A percentile compares a stretch with the other conserved stretches of the same genome.
These are phyloP conservation scores for Deinandra increscens DNA, from an alignment of 129 eudicot species.

Conservation along the genomic window DNA sequence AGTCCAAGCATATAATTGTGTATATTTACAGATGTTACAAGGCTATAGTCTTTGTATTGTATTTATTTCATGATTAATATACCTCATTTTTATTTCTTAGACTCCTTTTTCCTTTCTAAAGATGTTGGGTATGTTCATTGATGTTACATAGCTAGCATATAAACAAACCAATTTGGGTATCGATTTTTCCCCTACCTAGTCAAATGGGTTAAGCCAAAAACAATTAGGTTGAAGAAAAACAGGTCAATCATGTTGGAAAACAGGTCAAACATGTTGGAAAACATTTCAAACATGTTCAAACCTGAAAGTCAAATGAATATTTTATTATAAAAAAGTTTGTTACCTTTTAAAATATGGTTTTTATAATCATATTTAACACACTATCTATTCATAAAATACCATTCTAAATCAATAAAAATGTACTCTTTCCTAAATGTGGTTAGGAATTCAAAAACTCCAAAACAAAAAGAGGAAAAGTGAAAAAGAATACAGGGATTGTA, in stretches of 20 bases:
- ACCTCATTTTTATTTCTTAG: not conserved
- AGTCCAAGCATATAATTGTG: not conserved
- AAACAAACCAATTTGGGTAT: not conserved
- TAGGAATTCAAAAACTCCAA: not conserved
- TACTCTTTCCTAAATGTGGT: not conserved
- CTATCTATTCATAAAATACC: not conserved
- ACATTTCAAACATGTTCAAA: not conserved
- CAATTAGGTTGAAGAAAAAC: too few species aligned
- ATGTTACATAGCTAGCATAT: not conserved
- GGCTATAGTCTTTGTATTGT: not conserved
- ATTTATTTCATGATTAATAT: not conserved
- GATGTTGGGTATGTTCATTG: not conserved
- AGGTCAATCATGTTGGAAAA: not conserved
- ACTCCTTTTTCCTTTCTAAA: not conserved
- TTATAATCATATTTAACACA: not conserved
- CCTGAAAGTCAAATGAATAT: not conserved
- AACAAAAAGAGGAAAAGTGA: not conserved
- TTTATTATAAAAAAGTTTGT: not conserved
- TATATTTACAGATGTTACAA: not conserved
- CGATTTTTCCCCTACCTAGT: not conserved
- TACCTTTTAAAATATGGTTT: not conserved
- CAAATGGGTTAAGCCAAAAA: not conserved
- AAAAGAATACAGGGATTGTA: not conserved
- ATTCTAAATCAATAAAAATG: not conserved
- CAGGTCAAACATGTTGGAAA: not conserved